Evolutionary conservation across 1,284 basidiomycete genomes (phyloP).

Genomic region (Trametes pubescens): DNA sequence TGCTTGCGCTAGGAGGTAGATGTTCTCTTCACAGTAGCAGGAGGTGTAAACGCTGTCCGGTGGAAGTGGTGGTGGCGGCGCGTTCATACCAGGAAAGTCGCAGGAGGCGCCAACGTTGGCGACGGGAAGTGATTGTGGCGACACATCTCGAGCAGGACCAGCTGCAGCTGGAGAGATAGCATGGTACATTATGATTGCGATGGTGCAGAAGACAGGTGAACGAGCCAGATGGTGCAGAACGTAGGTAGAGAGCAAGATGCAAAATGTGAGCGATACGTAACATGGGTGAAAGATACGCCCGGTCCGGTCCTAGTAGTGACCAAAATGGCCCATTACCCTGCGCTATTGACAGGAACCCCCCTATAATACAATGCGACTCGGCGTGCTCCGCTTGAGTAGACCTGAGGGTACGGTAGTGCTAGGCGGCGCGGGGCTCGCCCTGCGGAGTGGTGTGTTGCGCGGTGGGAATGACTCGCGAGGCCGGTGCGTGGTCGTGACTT

Average conservation of each 20-base stretch:
- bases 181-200: constrained; percentile 28
- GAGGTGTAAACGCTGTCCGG: constrained; percentile 45
- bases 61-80: constrained; percentile 36
- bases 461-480: constrained; percentile 5
- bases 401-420: constrained; percentile 23
- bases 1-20: constrained; percentile 62
- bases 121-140: too few relatives aligned
- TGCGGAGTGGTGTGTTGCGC: too few relatives aligned
- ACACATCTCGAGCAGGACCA: too few relatives aligned
- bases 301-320: constrained; percentile 11
- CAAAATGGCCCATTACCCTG: constrained; percentile 33
- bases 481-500: constrained; percentile 25
- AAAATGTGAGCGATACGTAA: constrained; percentile 25
- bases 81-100: background rate
- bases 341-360: constrained; percentile 28
- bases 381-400: constrained; percentile 25
- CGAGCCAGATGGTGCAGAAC: constrained; percentile 20
- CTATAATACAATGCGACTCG: constrained; percentile 32
- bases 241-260: constrained; percentile 27
- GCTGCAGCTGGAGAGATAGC: background rate
- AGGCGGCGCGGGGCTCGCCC: too few relatives aligned
- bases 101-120: background rate
- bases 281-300: constrained; percentile 19
- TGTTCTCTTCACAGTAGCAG: constrained; percentile 75
- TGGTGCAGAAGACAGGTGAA: constrained; percentile 16